Evolutionary conservation across 1,284 basidiomycete species (phyloP), one percentile per base, ranked within the genome.

Genomic region (Trichosporon sp.): DNA sequence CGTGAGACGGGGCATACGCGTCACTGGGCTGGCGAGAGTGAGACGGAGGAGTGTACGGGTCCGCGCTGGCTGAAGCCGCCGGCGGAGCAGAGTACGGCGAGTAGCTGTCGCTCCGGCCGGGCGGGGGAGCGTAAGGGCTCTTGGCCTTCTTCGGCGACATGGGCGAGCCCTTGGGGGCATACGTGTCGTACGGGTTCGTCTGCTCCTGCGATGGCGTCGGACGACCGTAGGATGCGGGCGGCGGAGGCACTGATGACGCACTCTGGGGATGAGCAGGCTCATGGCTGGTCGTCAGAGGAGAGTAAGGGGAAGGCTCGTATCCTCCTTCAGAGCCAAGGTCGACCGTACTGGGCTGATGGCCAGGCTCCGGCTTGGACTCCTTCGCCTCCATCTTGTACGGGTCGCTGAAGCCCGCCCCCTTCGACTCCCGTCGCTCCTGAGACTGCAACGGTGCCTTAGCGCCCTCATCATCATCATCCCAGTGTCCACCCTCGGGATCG

Each of bases 401-500:
- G 10, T 48, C 14, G n/a, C n/a, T 37, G n/a, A 31, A 63, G 59
- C 4, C 51, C 6, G 32, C 35, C 14, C 37, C 66, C 32, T 67
- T 67, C 16, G 66, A 12, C 48, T 56, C 43, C 46, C 21, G 16
- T 8, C 19, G 51, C 67, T 68, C 32, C 2, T 43, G 10, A 10
- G 32, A 12, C 54, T 61, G 32, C 31, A 43, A 32, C 32, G 54
- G 8, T 21, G 21, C 2, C 12, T 38, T 26, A 26, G 26, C 21
- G 2, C 10, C 40, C n/a, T 37, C 31, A 32, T 67, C 66, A 10
- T 19, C 51, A 14, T 65, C 66, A 12, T 46, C 35, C 67, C 67
- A 63, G 1, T 35, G 31, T 46, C 70, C 70, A 26, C 73, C 71
- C 66, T 74, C 71, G 16, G 73, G 71, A 43, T 74, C 71, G 12